Evolutionary conservation across 2,329 filamentous ascomycete species (phyloP).

Genomic region (Lecanicillium sp.): DNA sequence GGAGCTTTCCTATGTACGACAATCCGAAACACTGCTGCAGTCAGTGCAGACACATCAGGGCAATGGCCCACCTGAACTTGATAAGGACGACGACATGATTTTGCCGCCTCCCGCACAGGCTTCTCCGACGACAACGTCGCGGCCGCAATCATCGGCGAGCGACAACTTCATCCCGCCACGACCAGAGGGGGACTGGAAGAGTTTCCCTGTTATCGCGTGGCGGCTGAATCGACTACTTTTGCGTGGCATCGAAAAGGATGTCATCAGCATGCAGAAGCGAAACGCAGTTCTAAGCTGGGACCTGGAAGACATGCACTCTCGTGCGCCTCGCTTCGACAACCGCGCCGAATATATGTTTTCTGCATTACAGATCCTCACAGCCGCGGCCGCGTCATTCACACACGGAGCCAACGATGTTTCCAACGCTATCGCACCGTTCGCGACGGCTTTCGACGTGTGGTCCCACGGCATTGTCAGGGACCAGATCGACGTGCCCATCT

Average conservation of each 20-base stretch:
- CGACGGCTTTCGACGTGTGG: constrained; percentile 47
- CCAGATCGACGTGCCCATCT: constrained; percentile 38
- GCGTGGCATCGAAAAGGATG: constrained; percentile 43
- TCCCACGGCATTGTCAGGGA: constrained; percentile 31
- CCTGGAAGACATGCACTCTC: constrained; percentile 42
- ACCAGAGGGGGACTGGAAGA: constrained; percentile 34
- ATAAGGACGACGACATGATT: constrained; percentile 28
- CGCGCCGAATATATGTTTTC: constrained; percentile 46
- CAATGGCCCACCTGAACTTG: constrained; percentile 20
- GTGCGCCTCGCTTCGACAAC: constrained; percentile 46
- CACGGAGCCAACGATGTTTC: constrained; percentile 53
- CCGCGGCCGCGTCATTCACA: constrained; percentile 48
- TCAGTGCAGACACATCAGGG: constrained; percentile 26
- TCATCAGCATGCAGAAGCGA: constrained; percentile 40
- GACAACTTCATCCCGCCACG: constrained; percentile 26
- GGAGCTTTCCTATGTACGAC: constrained; percentile 34
- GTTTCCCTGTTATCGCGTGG: constrained; percentile 34
- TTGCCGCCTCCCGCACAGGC: constrained; percentile 27
- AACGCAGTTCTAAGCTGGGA: constrained; percentile 43
- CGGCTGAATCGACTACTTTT: constrained; percentile 36
- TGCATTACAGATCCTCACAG: constrained; percentile 43
- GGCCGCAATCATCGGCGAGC: constrained; percentile 6
- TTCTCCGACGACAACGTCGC: constrained; percentile 5
- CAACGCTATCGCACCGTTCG: constrained; percentile 46
- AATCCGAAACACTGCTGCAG: constrained; percentile 28